Base-by-base conservation (phyloP, 2,329 filamentous ascomycete genomes). In the Nothomitra cinnamomea region DNA sequence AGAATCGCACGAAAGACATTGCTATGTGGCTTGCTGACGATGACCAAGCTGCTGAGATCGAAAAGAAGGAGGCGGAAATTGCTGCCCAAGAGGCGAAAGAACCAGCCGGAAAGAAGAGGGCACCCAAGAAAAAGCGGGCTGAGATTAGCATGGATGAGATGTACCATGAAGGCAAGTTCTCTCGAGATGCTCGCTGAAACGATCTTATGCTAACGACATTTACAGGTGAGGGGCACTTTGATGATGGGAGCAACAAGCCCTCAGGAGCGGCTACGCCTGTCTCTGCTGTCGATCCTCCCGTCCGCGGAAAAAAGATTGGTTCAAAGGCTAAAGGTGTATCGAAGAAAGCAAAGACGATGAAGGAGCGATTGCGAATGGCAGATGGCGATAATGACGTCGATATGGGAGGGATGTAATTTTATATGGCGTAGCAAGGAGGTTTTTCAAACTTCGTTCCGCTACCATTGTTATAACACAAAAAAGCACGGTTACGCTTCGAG, bases 11-110 rank as follows among this genome's bases (percentile, higher is more conserved):
- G 65, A 94, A 94, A 69, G 92, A 98, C 64, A 96, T 96, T 68
- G 92, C 92, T 47, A 85, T 96, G 83, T 96, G 92, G 92, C 81
- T 98, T 58, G 90, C 90, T 17, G 92, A 98, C 64, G 92, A 96
- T 60, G 90, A 96, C 55, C 87, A 96, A 65, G 92, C 88, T 1
- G 90, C 92, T 62, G 77, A 92, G 67, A 90, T 98, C 63, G 90
- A 95, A 70, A 81, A 84, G 58, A 88, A 89, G 61, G 92, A 95
- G 69, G 87, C 86, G 59, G 88, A 95, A 67, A 72, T 94, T 5
- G 74, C 86, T 13, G 79, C 79, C 60, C 52, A 69, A 67, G 61
- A 78, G 76, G 66, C 71, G 71, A 56, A 72, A 71, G 57, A 69
- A 69, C 48, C 79, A 62, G 69, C 72, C 17, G 77, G 65, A 42